Evolutionary conservation across 2,329 filamentous ascomycete species (phyloP).

Genomic region (Phaeoacremonium minimum): DNA sequence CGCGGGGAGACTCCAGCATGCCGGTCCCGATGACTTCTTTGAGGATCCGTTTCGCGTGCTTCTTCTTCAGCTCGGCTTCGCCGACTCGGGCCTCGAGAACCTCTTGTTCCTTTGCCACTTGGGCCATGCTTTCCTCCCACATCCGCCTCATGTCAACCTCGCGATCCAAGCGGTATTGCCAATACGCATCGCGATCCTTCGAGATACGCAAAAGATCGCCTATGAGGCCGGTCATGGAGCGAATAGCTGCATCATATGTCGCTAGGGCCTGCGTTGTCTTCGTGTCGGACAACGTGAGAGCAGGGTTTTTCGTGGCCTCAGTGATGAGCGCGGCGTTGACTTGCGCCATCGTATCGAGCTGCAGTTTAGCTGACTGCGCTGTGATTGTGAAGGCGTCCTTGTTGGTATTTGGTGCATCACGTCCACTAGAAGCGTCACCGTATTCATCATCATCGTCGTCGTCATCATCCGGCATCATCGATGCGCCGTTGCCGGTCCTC

Average conservation of each 20-base stretch:
- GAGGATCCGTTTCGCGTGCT: conserved; percentile 82
- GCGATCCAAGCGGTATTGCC: conserved; percentile 90
- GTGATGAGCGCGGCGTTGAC: conserved; percentile 77
- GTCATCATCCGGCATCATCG: conserved; percentile 33
- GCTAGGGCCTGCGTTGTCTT: conserved; percentile 71
- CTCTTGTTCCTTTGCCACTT: conserved; percentile 92
- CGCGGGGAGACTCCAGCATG: conserved; percentile 21
- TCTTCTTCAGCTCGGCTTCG: conserved; percentile 85
- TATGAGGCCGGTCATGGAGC: conserved; percentile 78
- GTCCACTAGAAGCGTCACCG: conserved; percentile 74
- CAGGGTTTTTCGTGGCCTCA: conserved; percentile 67
- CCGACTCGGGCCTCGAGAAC: conserved; percentile 82
- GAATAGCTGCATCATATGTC: conserved; percentile 86
- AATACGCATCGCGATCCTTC: conserved; percentile 89
- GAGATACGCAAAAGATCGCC: conserved; percentile 88
- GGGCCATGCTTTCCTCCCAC: conserved; percentile 99
- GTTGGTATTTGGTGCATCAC: conserved; percentile 66
- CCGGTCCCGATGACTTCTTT: conserved; percentile 72
- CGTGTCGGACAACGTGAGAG: conserved; percentile 69
- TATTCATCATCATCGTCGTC: conserved; percentile 70
- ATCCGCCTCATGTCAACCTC: conserved; percentile 88
- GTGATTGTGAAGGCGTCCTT: conserved; percentile 98
- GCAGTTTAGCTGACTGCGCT: conserved; percentile 87
- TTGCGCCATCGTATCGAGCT: conserved; percentile 83
- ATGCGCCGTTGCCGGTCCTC: conserved; percentile 5